phyloP scores from a whole-genome alignment of 495 filamentous ascomycete species.

The Tuber brumale region DNA sequence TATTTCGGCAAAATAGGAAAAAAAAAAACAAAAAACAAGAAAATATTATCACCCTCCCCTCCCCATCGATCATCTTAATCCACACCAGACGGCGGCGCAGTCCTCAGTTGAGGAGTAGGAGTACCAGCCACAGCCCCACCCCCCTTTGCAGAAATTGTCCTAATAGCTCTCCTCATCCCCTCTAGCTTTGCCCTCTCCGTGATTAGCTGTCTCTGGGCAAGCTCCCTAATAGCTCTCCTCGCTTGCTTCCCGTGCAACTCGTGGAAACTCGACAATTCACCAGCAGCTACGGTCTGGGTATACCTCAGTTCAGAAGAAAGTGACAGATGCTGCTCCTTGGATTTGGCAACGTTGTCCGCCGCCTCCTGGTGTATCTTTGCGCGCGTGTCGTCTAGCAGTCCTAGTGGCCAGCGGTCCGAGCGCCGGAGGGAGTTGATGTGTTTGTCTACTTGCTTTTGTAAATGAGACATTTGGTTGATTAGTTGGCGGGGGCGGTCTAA shows the following conservation, averaged over 20 bases:
- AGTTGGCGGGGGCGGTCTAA: slow-evolving; percentile 74
- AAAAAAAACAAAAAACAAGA: background rate
- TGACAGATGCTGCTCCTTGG: slow-evolving; percentile 57
- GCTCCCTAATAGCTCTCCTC: slow-evolving; percentile 61
- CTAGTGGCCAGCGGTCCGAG: slow-evolving; percentile 69
- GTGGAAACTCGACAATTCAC: slow-evolving; percentile 89
- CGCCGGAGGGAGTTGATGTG: slow-evolving; percentile 65
- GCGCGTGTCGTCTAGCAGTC: slow-evolving; percentile 81
- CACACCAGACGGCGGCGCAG: background rate
- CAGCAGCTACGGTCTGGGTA: slow-evolving; percentile 86
- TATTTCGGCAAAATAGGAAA: background rate
- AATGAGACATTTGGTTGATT: slow-evolving; percentile 60
- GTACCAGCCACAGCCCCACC: slow-evolving; percentile 10
- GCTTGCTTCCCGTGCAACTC: slow-evolving; percentile 75
- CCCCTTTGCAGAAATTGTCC: slow-evolving; percentile 45
- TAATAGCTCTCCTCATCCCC: slow-evolving; percentile 67
- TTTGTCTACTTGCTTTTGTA: slow-evolving; percentile 64
- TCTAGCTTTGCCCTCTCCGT: slow-evolving; percentile 72
- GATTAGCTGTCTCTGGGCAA: slow-evolving; percentile 71
- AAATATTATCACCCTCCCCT: background rate
- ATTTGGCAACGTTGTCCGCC: slow-evolving; percentile 62
- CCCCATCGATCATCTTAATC: background rate
- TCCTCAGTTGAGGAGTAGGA: background rate
- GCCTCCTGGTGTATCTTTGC: slow-evolving; percentile 64
- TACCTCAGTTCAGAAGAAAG: slow-evolving; percentile 75